A percentile compares a stretch with the other conserved stretches of the same genome.
phyloP scores from a whole-genome alignment of 2,329 filamentous ascomycete species.

The Diplodia seriata region DNA sequence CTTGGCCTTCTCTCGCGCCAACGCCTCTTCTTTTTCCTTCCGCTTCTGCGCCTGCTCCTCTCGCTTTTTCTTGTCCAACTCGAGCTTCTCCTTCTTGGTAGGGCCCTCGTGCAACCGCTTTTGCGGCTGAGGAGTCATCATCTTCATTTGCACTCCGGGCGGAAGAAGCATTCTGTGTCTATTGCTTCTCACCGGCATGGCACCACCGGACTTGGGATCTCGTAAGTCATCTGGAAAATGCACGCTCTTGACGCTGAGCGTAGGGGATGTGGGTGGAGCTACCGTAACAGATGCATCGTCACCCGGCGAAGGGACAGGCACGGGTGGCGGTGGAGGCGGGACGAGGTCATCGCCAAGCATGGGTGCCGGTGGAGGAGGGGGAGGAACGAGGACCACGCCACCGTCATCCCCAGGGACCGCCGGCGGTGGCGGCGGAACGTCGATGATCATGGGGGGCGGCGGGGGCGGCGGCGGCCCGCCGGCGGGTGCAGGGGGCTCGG shows the following conservation, averaged over 20 bases:
- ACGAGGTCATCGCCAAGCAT: not conserved
- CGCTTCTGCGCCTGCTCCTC: slow-evolving; percentile 15
- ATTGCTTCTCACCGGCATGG: not conserved
- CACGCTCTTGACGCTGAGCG: slow-evolving; percentile 31
- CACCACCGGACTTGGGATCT: slow-evolving; percentile 12
- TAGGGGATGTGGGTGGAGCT: slow-evolving; percentile 13
- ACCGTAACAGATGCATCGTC: slow-evolving; percentile 6
- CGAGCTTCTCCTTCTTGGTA: slow-evolving; percentile 22
- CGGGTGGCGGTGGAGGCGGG: slow-evolving; percentile 1
- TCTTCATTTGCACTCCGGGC: not conserved
- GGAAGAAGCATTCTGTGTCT: not conserved
- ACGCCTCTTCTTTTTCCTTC: slow-evolving; percentile 13
- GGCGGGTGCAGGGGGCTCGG: slow-evolving; percentile 3
- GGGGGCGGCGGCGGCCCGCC: not conserved
- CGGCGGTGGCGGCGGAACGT: slow-evolving; percentile 14
- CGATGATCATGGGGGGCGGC: not conserved
- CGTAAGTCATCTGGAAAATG: slow-evolving; percentile 30
- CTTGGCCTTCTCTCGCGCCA: not conserved
- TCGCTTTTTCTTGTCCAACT: slow-evolving; percentile 13
- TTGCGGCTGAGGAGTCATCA: slow-evolving; percentile 6
- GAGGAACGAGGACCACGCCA: slow-evolving; percentile 10
- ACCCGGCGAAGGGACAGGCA: not conserved
- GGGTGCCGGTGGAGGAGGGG: slow-evolving; percentile 1
- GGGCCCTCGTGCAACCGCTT: slow-evolving; percentile 18
- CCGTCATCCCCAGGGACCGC: not conserved